phyloP scores from a whole-genome alignment of 768 basidiomycete species.

The Porphyrellus cyaneotinctus region DNA sequence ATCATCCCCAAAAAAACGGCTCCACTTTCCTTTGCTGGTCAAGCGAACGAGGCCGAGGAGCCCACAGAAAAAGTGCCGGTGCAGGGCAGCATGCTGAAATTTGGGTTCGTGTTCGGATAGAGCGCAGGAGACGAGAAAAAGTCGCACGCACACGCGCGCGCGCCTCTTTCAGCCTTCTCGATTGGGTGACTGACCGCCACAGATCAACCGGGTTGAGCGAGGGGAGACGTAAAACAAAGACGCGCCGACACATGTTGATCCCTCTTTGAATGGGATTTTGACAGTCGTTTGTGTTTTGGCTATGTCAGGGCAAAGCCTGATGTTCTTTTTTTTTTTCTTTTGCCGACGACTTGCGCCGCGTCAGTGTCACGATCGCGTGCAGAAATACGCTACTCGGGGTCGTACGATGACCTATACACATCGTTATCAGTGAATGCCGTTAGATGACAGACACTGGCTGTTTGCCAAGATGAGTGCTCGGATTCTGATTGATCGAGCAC shows the following conservation, averaged over 20 bases:
- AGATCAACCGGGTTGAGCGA: background rate
- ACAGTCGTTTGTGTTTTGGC: background rate
- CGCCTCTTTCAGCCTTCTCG: slow-evolving; percentile 14
- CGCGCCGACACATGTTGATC: slow-evolving; percentile 21
- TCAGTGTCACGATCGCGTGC: background rate
- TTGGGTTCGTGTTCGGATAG: slow-evolving; percentile 16
- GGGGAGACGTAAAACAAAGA: slow-evolving; percentile 20
- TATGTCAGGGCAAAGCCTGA: background rate
- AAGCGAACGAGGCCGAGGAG: slow-evolving; percentile 2
- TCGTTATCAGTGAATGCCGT: slow-evolving; percentile 1
- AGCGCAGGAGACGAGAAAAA: background rate
- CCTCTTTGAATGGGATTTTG: background rate
- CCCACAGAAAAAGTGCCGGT: background rate
- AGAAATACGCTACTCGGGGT: background rate
- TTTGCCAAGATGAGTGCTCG: background rate
- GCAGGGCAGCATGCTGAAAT: background rate
- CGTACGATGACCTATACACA: background rate
- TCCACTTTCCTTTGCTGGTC: slow-evolving; percentile 15
- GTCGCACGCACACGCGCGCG: background rate
- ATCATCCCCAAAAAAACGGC: background rate
- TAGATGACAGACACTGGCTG: slow-evolving; percentile 1
- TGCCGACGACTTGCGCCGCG: background rate
- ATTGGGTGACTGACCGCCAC: slow-evolving; percentile 13
- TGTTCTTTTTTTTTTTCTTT: background rate
- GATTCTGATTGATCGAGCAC: background rate